Evolutionary conservation across 164 flowering plant species (phyloP), one percentile per base, ranked within the genome.

Genomic region (Piper longum): DNA sequence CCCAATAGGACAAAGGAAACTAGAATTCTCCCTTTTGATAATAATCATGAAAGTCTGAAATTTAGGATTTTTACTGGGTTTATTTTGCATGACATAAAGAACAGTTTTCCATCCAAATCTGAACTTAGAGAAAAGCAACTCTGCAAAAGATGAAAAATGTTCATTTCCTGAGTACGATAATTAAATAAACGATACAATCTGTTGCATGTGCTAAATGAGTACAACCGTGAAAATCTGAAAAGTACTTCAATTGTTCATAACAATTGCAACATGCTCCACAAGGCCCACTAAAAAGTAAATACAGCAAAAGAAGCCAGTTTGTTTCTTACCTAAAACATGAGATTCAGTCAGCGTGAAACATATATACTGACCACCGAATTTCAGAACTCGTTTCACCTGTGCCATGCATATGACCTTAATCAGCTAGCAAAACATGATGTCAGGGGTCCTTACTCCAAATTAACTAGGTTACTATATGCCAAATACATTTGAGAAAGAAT

Each of bases 301-400:
- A 57, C 8, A 57, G 2, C 8, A 57, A 3, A 36, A 57, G 41
- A 36, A 57, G 42, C 26, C 41, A 26, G 4, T 36, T 57, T 57
- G 12, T 36, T 62, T 57, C 72, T 70, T 82, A 91, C 98, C 98
- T 80, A 87, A 75, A 63, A 89, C 96, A 73, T 89, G 96, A 73
- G 91, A 83, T 70, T 92, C 96, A 16, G 88, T 95, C 72, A 92
- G 65, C 8, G 98, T 89, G 60, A 92, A 87, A 78, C 95, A 89
- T 16, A 89, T 65, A 70, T 80, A 92, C 59, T 80, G 80, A 16
- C 96, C 98, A 8, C 83, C 83, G 4, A 68, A 57, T 73, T 76
- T 85, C 71, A 92, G 51, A 54, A 88, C 85, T 73, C 98, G 82
- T 74, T 80, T 87, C 52, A 85, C 98, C 98, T 92, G 26, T 69